Percentiles rank a stretch among this genome's conserved stretches.
These are phyloP conservation scores for Celoporthe dispersa DNA, from an alignment of 2,329 filamentous ascomycete species.

Conservation along the genomic window DNA sequence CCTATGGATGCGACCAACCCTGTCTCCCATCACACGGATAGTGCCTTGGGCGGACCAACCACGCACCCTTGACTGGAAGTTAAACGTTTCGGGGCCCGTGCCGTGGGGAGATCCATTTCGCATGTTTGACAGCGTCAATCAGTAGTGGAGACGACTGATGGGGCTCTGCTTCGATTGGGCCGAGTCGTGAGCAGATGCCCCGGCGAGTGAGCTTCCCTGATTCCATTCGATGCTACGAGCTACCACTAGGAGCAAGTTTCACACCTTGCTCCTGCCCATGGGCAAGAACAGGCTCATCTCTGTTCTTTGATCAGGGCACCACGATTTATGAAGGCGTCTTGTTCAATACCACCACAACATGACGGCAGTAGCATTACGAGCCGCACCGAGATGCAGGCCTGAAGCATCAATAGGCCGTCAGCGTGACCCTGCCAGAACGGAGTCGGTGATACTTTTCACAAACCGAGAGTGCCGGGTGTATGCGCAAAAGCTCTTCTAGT, in stretches of 20 bases:
- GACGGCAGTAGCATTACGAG: neutral
- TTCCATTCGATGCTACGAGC: neutral
- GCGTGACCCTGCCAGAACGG: neutral
- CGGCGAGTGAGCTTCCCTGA: neutral
- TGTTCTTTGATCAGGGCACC: neutral
- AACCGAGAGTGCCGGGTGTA: conserved; percentile 6
- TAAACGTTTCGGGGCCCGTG: neutral
- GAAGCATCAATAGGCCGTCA: neutral
- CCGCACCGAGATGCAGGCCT: neutral
- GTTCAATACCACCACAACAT: neutral
- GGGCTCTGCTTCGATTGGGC: neutral
- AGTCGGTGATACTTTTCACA: neutral
- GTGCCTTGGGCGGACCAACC: neutral
- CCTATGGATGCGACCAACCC: neutral
- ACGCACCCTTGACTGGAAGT: neutral
- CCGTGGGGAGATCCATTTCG: neutral
- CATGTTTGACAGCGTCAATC: neutral
- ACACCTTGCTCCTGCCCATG: neutral
- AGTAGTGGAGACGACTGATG: neutral
- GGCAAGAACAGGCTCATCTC: neutral
- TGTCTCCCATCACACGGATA: neutral
- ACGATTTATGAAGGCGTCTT: neutral
- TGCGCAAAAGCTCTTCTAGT: neutral
- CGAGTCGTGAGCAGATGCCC: neutral
- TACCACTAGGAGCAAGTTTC: neutral